Evolutionary conservation across 768 basidiomycete species (phyloP).

Genomic region (Boletus edulis): DNA sequence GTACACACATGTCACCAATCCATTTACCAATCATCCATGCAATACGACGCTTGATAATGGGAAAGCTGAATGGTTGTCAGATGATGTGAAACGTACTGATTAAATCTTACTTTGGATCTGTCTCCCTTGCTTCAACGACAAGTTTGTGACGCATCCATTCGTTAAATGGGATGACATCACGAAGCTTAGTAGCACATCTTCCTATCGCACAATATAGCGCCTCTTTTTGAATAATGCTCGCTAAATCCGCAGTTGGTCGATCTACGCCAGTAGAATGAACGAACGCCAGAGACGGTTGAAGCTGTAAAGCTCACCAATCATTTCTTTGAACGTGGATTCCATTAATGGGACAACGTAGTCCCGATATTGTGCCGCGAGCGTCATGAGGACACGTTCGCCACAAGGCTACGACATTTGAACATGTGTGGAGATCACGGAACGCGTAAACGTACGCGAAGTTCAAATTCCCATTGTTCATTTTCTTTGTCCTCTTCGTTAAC

Average conservation of each 20-base stretch:
- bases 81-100: slow-evolving; percentile 1
- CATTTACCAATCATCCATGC: slow-evolving; percentile 94
- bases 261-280: slow-evolving; percentile 22
- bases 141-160: slow-evolving; percentile 67
- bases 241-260: slow-evolving; percentile 51
- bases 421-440: neutral
- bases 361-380: slow-evolving; percentile 67
- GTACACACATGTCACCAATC: slow-evolving; percentile 65
- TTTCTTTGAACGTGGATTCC: slow-evolving; percentile 52
- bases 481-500: slow-evolving; percentile 86
- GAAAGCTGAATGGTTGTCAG: slow-evolving; percentile 52
- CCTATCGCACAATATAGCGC: slow-evolving; percentile 88
- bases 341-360: slow-evolving; percentile 70
- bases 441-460: slow-evolving; percentile 67
- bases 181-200: slow-evolving; percentile 67
- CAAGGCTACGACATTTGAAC: slow-evolving; percentile 60
- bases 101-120: slow-evolving; percentile 52
- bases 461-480: slow-evolving; percentile 90
- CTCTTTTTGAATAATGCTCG: slow-evolving; percentile 72
- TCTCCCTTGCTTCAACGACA: slow-evolving; percentile 53
- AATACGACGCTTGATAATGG: slow-evolving; percentile 91
- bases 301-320: slow-evolving; percentile 45
- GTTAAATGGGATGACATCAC: slow-evolving; percentile 63
- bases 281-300: neutral
- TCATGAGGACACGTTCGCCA: slow-evolving; percentile 88